Base-by-base conservation (phyloP, 257 asterid genomes). In the Ajuga chamaepitys region DNA sequence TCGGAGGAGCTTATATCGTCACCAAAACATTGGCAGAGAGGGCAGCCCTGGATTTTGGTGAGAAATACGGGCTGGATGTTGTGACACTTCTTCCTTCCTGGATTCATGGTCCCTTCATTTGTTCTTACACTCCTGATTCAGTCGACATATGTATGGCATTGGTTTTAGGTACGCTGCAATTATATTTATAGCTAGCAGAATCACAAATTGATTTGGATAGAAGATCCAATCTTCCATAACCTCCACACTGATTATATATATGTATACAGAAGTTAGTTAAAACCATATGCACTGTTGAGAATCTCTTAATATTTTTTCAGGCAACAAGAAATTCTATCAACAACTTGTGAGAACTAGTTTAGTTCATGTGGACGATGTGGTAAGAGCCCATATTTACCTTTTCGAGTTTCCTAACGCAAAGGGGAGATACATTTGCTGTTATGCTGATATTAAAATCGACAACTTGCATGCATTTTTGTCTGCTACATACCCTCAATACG, bases 51-150 rank as follows among this genome's bases (percentile, higher is more conserved):
- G 86, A 81, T 7, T 86, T 75, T 63, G 80, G 66, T 0, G 78
- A 75, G 66, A 66, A 72, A 44, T 57, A 62, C 52, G 86, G 86
- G 9, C 21, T 83, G 69, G 85, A 83, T 75, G 41, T 86, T 68
- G 82, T 86, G 7, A 63, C 80, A 0, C 11, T 82, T 13, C 53
- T 74, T 58, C 84, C 95, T 32, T 26, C 84, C 0, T 76, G 75
- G 81, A 75, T 81, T 12, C 76, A 65, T 63, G 91, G 91, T 7
- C 88, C 88, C 38, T 84, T 86, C 66, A 32, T 86, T 17, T 72
- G 75, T 14, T 63, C 84, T 20, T 74, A 46, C 2, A 50, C 51
- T 22, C 87, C 89, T 3, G 66, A 69, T 38, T 65, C 89, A 0
- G 83, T 78, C 13, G 25, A 12, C 4, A 8, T 56, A 0, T 73